These are phyloP conservation scores for Candida palmyrensis DNA, from an alignment of 805 yeast species.

Conservation along the genomic window DNA sequence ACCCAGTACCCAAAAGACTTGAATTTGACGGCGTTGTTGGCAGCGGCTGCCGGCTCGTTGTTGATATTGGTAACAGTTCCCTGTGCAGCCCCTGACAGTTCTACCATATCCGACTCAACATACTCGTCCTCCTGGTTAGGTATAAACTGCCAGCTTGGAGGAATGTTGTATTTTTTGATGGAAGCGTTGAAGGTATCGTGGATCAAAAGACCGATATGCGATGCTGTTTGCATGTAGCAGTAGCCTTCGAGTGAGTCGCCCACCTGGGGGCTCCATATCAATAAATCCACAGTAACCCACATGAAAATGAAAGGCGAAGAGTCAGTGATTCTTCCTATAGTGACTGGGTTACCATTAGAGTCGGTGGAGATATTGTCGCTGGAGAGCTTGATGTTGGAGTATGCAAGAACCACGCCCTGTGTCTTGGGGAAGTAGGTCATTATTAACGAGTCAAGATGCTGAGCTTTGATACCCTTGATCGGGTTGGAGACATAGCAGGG, in stretches of 20 bases:
- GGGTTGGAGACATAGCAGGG: conserved; percentile 72
- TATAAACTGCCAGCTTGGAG: conserved; percentile 79
- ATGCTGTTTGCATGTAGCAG: conserved; percentile 87
- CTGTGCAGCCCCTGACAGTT: conserved; percentile 15
- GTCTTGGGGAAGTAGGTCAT: conserved; percentile 74
- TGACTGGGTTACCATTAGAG: conserved; percentile 32
- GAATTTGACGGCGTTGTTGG: conserved; percentile 20
- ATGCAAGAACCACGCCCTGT: conserved; percentile 81
- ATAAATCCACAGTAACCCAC: conserved; percentile 80
- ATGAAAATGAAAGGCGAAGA: conserved; percentile 85
- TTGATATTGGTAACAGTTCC: no score
- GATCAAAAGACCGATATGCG: conserved; percentile 86
- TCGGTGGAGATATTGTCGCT: conserved; percentile 36
- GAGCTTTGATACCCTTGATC: conserved; percentile 72
- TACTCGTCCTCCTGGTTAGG: conserved; percentile 69
- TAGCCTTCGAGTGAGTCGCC: conserved; percentile 86
- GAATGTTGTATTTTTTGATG: conserved; percentile 79
- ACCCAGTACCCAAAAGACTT: conserved; percentile 83
- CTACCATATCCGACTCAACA: conserved; percentile 7
- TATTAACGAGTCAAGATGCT: conserved; percentile 84
- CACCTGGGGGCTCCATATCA: conserved; percentile 86
- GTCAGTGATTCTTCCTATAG: conserved; percentile 62
- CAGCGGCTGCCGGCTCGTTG: no score
- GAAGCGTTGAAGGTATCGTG: conserved; percentile 95
- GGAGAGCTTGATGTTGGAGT: conserved; percentile 56